Evolutionary conservation across 805 yeast species (phyloP).

Genomic region (Schwanniomyces pseudopolymorphus): DNA sequence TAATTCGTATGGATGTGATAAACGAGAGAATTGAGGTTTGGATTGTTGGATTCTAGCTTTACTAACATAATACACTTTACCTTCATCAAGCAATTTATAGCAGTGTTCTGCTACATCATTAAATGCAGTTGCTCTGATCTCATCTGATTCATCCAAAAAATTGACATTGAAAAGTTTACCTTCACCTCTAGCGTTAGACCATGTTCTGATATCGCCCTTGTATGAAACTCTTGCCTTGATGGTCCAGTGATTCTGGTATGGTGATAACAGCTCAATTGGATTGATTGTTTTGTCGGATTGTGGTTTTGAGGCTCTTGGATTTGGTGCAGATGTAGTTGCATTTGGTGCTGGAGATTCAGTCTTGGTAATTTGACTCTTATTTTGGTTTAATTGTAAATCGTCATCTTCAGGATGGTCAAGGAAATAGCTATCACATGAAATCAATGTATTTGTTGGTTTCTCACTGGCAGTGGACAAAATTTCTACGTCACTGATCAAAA

Average conservation of each 20-base stretch:
- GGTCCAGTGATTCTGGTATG: slow-evolving; percentile 88
- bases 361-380: slow-evolving; percentile 8
- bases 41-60: slow-evolving; percentile 80
- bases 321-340: slow-evolving; percentile 10
- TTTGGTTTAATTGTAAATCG: slow-evolving; percentile 18
- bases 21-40: slow-evolving; percentile 79
- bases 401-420: slow-evolving; percentile 59
- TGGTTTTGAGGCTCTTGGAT: slow-evolving; percentile 9
- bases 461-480: slow-evolving; percentile 38
- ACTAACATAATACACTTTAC: slow-evolving; percentile 81
- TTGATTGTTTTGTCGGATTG: slow-evolving; percentile 40
- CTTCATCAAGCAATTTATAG: slow-evolving; percentile 77
- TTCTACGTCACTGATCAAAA: slow-evolving; percentile 48
- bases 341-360: slow-evolving; percentile 7
- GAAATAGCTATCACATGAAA: slow-evolving; percentile 57
- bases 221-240: slow-evolving; percentile 88
- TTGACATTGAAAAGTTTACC: slow-evolving; percentile 89
- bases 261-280: slow-evolving; percentile 86
- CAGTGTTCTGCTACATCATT: slow-evolving; percentile 81
- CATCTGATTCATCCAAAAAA: slow-evolving; percentile 91
- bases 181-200: slow-evolving; percentile 83
- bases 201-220: slow-evolving; percentile 84
- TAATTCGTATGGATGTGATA: slow-evolving; percentile 87
- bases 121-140: slow-evolving; percentile 93
- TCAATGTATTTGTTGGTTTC: slow-evolving; percentile 36